Evolutionary conservation across 1,284 basidiomycete genomes (phyloP).

Genomic region (Coniferiporia weirii): DNA sequence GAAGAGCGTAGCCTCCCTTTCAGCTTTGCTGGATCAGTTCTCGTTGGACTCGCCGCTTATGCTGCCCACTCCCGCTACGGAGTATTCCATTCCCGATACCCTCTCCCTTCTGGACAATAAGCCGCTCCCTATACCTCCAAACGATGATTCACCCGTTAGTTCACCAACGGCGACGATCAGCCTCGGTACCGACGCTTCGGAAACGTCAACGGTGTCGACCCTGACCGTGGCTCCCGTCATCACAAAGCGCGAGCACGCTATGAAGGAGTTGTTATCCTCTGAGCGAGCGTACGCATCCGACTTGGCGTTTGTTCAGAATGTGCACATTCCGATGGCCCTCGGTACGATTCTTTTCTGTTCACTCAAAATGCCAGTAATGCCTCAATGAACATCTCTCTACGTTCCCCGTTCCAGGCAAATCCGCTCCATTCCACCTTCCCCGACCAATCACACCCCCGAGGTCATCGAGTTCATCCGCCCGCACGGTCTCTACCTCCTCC

Average conservation of each 20-base stretch:
- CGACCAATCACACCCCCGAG: constrained; percentile 29
- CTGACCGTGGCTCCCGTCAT: constrained; percentile 24
- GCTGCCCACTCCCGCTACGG: constrained; percentile 7
- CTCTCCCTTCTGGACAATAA: constrained; percentile 13
- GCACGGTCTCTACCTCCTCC: constrained; percentile 52
- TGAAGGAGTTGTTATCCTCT: constrained; percentile 79
- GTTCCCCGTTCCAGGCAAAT: constrained; percentile 35
- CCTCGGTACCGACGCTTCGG: constrained; percentile 5
- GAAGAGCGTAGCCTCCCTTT: constrained; percentile 6
- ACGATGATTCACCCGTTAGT: constrained; percentile 1
- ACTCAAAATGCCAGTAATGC: neutral
- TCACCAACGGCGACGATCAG: constrained; percentile 12
- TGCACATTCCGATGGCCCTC: constrained; percentile 75
- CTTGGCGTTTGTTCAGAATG: constrained; percentile 77
- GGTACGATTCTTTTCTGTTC: constrained; percentile 37
- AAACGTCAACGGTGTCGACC: constrained; percentile 14
- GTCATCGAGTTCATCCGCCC: constrained; percentile 39
- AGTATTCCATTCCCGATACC: neutral
- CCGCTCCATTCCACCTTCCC: constrained; percentile 33
- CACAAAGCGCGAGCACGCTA: constrained; percentile 77
- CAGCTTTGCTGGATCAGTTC: constrained; percentile 7
- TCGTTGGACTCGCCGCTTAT: constrained; percentile 2
- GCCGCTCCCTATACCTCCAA: constrained; percentile 14
- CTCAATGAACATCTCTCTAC: neutral
- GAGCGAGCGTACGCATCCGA: constrained; percentile 88